Evolutionary conservation across 768 basidiomycete genomes (phyloP).

Genomic region (Lactifluus piperatus): DNA sequence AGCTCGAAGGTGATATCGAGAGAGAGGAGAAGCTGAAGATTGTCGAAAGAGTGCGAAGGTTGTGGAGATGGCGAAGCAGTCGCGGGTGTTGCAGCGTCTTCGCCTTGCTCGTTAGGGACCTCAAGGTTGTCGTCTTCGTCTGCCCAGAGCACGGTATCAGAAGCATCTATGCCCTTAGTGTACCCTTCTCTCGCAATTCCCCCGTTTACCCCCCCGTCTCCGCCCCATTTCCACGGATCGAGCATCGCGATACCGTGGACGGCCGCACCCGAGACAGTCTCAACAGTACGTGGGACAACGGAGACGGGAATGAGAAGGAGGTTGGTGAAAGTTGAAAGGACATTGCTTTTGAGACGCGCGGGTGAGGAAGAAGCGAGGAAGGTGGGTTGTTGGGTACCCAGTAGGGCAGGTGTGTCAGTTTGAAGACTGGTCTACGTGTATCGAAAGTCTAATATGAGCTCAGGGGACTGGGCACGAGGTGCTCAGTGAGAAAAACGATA

Average conservation of each 20-base stretch:
- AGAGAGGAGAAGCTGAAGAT: slow-evolving; percentile 83
- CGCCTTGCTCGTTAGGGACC: slow-evolving; percentile 4
- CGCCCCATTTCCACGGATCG: slow-evolving; percentile 82
- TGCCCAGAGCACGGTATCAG: slow-evolving; percentile 17
- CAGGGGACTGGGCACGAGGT: slow-evolving; percentile 45
- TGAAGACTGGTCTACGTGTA: slow-evolving; percentile 10
- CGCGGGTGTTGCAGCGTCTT: slow-evolving; percentile 14
- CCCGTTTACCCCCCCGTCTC: slow-evolving; percentile 24
- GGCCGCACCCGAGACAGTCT: slow-evolving; percentile 62
- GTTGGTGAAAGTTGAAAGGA: slow-evolving; percentile 86
- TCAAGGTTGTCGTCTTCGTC: slow-evolving; percentile 14
- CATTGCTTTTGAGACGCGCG: slow-evolving; percentile 84
- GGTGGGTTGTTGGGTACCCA: slow-evolving; percentile 7
- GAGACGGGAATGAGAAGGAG: slow-evolving; percentile 89
- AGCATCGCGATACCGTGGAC: slow-evolving; percentile 84
- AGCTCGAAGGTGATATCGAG: slow-evolving; percentile 86
- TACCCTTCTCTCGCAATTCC: slow-evolving; percentile 14
- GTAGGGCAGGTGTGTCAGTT: neutral
- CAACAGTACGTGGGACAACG: slow-evolving; percentile 76
- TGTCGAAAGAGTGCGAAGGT: slow-evolving; percentile 30
- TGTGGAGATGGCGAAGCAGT: slow-evolving; percentile 22
- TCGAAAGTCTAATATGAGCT: slow-evolving; percentile 44
- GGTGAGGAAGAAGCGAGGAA: slow-evolving; percentile 41
- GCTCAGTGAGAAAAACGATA: slow-evolving; percentile 34
- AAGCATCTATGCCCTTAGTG: slow-evolving; percentile 12